Conservation (phyloP, 768 basidiomycete genomes). For the Hericium erinaceus region DNA sequence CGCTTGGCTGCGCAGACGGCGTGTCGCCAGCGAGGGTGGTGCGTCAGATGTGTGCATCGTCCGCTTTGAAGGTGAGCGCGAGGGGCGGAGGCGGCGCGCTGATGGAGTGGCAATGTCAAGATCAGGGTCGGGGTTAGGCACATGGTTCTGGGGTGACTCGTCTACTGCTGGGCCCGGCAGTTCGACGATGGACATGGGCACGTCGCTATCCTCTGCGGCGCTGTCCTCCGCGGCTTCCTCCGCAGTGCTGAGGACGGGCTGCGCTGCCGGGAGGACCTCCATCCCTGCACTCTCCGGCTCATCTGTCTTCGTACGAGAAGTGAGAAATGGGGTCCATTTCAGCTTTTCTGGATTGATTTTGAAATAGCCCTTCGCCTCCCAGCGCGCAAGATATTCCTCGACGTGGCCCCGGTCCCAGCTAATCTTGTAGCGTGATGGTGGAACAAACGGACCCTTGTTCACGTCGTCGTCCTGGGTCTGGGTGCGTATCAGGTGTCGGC, state of each 20-base stretch:
- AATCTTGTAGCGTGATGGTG: slow-evolving; percentile 67
- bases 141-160: neutral
- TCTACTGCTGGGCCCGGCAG: neutral
- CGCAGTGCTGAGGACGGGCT: neutral
- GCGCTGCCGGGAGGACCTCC: too few species aligned
- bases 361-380: slow-evolving; percentile 75
- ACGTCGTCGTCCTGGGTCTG: slow-evolving; percentile 40
- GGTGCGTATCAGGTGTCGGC: slow-evolving; percentile 51
- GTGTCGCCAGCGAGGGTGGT: neutral
- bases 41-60: neutral
- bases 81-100: neutral
- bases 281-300: slow-evolving; percentile 10
- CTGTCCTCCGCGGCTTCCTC: slow-evolving; percentile 2
- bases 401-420: slow-evolving; percentile 64
- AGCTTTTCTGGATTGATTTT: slow-evolving; percentile 72
- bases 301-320: slow-evolving; percentile 36
- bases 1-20: slow-evolving; percentile 9
- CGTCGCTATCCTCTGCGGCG: neutral
- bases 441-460: slow-evolving; percentile 45
- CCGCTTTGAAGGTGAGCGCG: slow-evolving; percentile 3
- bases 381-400: slow-evolving; percentile 50
- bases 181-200: neutral
- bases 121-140: too few species aligned
- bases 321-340: slow-evolving; percentile 91
- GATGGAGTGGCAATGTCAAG: too few species aligned